Evolutionary conservation across 768 basidiomycete species (phyloP), one percentile per base, ranked within the genome.

Genomic region (Mycena venus): DNA sequence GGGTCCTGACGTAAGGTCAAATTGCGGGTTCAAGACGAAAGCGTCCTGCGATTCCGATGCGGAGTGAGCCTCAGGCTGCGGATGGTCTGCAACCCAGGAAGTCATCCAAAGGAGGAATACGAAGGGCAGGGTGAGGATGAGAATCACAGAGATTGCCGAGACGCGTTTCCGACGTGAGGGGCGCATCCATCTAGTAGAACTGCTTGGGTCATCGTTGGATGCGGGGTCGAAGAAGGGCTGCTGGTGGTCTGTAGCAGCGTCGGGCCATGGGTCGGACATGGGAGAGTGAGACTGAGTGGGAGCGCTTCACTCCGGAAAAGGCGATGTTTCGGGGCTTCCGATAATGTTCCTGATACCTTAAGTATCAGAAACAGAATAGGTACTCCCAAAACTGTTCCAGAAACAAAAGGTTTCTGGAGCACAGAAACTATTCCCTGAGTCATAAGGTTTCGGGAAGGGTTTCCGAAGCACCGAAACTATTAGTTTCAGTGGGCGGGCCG

Each of bases 1-100:
- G 15, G 88, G 79, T 1, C 80, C 73, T 29, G 68, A 76, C 12
- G 78, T 76, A 63, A 81, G 42, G 17, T 78, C 71, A 31, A 85
- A 85, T 0, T 72, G 72, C 1, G 78, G 53, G 34, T 84, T 78
- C 47, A 83, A 77, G 27, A n/a, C 58, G 23, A 67, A 70, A 17
- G 44, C 44, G 15, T 42, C 40, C 15, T 47, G 44, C 44, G 21
- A 42, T 42, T 17, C 40, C 15, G 40, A 17, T 17, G n/a, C n/a
- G n/a, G 40, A 42, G 7, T 42, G 40, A 42, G 19, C 15, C 15
- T 47, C 44, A 17, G 44, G 7, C 21, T 47, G 12, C 4, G 4
- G 12, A 17, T n/a, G 44, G 19, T 17, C 19, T 47, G 44, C 44
- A 47, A 17, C 21, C 44, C 44, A 47, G 44, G 44, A 47, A 4